A percentile compares a stretch with the other conserved stretches of the same genome.
phyloP scores from a whole-genome alignment of 1,139 yeast species.

The Yamadazyma membranifaciens region DNA sequence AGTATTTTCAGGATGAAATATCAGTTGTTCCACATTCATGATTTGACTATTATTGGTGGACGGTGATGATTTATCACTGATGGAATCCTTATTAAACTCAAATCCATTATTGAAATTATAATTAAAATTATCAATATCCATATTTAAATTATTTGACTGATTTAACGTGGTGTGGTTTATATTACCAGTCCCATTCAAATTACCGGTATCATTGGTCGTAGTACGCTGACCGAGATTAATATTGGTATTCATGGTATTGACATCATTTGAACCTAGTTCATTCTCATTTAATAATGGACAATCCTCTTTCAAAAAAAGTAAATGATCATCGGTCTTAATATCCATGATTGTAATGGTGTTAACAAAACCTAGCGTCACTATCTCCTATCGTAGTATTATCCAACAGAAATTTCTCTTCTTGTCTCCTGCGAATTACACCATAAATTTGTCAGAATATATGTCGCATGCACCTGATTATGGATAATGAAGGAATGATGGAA shows the following conservation, averaged over 20 bases:
- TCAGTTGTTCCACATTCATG: conserved; percentile 7
- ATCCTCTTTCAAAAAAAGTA: conserved; percentile 4
- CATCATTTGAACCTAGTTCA: background rate
- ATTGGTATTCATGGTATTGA: no score
- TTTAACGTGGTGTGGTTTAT: no score
- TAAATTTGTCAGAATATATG: no score
- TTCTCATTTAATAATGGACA: background rate
- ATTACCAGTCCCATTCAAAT: no score
- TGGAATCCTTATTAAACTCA: conserved; percentile 10
- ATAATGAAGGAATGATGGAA: no score
- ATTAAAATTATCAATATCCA: conserved; percentile 4
- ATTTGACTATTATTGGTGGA: conserved; percentile 12
- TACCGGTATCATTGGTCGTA: no score
- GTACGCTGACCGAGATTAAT: no score
- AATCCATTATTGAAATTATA: conserved; percentile 1
- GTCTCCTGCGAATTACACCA: no score
- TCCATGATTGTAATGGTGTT: no score
- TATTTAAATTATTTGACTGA: background rate
- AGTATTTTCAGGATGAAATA: conserved; percentile 3
- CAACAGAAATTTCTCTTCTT: no score
- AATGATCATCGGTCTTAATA: background rate
- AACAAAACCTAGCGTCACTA: no score
- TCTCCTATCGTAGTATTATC: background rate
- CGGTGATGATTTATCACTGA: conserved; percentile 19
- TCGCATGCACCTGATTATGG: no score